Conservation (phyloP, 148 eudicot genomes). For the Talinum fruticosum region DNA sequence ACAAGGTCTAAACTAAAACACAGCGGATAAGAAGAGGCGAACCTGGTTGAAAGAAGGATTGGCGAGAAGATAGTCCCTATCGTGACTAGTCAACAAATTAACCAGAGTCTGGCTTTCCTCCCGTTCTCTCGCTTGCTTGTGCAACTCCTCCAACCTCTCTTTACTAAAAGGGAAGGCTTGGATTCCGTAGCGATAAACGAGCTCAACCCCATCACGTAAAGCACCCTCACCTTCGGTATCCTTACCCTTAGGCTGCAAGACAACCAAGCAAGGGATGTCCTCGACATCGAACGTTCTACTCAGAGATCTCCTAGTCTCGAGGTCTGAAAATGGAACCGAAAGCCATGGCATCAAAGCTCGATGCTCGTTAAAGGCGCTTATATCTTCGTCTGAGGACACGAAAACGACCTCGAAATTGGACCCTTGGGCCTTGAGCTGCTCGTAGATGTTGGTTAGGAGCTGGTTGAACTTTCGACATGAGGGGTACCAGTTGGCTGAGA, state of each 20-base stretch:
- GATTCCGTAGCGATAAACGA: slow-evolving; percentile 51
- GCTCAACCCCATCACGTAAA: slow-evolving; percentile 50
- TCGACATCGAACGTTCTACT: slow-evolving; percentile 52
- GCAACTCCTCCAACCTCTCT: slow-evolving; percentile 49
- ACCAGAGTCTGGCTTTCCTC: slow-evolving; percentile 51
- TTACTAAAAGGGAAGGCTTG: slow-evolving; percentile 55
- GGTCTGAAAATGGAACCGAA: slow-evolving; percentile 62
- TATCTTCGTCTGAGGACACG: slow-evolving; percentile 68
- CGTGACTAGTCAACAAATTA: slow-evolving; percentile 40
- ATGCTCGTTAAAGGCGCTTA: slow-evolving; percentile 43
- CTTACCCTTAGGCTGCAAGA: slow-evolving; percentile 40
- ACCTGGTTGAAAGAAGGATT: slow-evolving; percentile 46
- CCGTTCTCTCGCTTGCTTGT: slow-evolving; percentile 40
- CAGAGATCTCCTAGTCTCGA: slow-evolving; percentile 44
- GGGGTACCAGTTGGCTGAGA: slow-evolving; percentile 69
- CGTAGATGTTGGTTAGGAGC: slow-evolving; percentile 33
- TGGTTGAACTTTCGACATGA: slow-evolving; percentile 55
- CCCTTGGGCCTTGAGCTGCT: slow-evolving; percentile 36
- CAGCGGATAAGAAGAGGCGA: not conserved
- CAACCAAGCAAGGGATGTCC: slow-evolving; percentile 55
- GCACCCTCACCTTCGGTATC: slow-evolving; percentile 13
- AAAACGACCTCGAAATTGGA: slow-evolving; percentile 52
- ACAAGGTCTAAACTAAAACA: not conserved
- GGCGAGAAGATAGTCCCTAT: slow-evolving; percentile 49
- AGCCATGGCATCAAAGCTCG: slow-evolving; percentile 71